phyloP scores from a whole-genome alignment of 768 basidiomycete genomes.

The Lactarius akahatsu region DNA sequence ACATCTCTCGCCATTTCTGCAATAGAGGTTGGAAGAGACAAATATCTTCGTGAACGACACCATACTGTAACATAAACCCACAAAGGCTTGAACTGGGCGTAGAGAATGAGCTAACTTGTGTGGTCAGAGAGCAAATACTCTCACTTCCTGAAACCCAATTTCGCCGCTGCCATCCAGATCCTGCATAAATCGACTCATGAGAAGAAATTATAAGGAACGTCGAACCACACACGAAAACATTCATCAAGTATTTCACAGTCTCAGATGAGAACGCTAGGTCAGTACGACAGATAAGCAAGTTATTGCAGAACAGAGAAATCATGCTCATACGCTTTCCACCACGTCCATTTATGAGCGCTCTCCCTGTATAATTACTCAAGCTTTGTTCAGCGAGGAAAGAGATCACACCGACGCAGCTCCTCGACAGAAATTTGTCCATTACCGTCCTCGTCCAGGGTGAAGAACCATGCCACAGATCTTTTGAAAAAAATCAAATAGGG shows the following conservation, averaged over 20 bases:
- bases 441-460: conserved; percentile 8
- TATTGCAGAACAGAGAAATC: background rate
- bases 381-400: background rate
- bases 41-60: background rate
- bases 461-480: conserved; percentile 7
- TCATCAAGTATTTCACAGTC: conserved; percentile 16
- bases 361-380: conserved; percentile 1
- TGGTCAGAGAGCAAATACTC: background rate
- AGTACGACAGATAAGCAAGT: background rate
- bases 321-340: conserved; percentile 2
- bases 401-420: conserved; percentile 9
- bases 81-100: conserved; percentile 7
- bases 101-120: background rate
- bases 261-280: background rate
- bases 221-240: conserved; percentile 5
- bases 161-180: conserved; percentile 14
- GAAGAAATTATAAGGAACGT: background rate
- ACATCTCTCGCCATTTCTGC: conserved; percentile 17
- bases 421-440: conserved; percentile 11
- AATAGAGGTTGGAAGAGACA: background rate
- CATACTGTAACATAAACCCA: conserved; percentile 13
- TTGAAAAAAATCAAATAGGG: background rate
- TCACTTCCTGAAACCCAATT: conserved; percentile 11
- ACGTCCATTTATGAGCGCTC: conserved; percentile 4
- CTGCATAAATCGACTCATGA: background rate